Base-by-base conservation (phyloP, 73 alveolate species). In the Paramecium sexaurelia region DNA sequence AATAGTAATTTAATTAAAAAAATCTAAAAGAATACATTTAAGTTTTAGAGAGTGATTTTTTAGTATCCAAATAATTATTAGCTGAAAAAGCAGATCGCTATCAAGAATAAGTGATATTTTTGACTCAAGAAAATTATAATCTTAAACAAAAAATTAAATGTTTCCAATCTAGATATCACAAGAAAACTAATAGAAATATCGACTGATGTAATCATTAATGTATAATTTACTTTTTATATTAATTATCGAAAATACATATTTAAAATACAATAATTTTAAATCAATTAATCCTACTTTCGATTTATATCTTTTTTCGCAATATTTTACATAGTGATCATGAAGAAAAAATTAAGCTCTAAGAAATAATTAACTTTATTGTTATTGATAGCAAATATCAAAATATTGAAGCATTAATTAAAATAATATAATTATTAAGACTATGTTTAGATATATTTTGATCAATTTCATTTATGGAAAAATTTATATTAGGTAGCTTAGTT, bases 11-110 rank as follows among this genome's bases (percentile, higher is more conserved):
- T 17, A 71, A 71, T 37, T 37, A 71, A 17, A 71, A 71, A 19
- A 33, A 71, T 0, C 36, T 71, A 1, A 71, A 37, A 71, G 86
- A 71, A 6, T 71, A 71, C 35, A 40, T 71, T 1, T 71, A 71
- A 19, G 19, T 6, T 10, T 17, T 71, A 10, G 86, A 71, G 17
- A 71, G 56, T 33, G 56, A 37, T 71, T 71, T 71, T 33, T 71
- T 71, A 40, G 86, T 71, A 11, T 71, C 86, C 10, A 71, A 71
- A 71, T 15, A 32, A 15, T 71, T 71, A 71, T 35, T 71, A 37
- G 51, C 86, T 8, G 86, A 71, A 17, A 35, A 71, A 32, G 83
- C 83, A 29, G 83, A 61, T 61, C 19, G 83, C 1, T 26, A 61
- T 32, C 17, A 61, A 8, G 83, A 61, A 61, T 61, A 61, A 24